Percentiles rank a stretch among this genome's conserved stretches.
These are phyloP conservation scores for Neurospora crassa DNA, from an alignment of 2,329 filamentous ascomycete species.

Conservation along the genomic window DNA sequence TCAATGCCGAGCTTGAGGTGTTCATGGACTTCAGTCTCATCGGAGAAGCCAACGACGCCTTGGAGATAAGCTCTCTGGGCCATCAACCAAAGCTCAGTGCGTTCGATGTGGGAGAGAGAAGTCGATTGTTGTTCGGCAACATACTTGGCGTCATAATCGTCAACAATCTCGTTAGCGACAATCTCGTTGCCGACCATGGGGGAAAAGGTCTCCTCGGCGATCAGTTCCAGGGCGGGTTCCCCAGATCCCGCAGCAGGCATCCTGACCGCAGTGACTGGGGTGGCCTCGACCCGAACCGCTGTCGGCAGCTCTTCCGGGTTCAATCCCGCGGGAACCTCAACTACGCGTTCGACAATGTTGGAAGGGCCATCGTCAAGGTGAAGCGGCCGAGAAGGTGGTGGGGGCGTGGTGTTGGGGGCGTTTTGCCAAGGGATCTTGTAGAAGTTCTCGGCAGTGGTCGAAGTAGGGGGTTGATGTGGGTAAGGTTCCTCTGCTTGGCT, in stretches of 20 bases:
- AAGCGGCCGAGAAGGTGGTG: slow-evolving; percentile 27
- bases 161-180: slow-evolving; percentile 52
- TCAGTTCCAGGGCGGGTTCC: slow-evolving; percentile 17
- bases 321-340: slow-evolving; percentile 47
- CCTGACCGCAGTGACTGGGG: slow-evolving; percentile 25
- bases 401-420: slow-evolving; percentile 25
- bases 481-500: slow-evolving; percentile 38
- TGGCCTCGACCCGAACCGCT: slow-evolving; percentile 33
- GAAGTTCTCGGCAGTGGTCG: slow-evolving; percentile 84
- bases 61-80: slow-evolving; percentile 72
- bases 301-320: slow-evolving; percentile 57
- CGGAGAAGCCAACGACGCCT: slow-evolving; percentile 47
- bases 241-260: slow-evolving; percentile 19
- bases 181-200: slow-evolving; percentile 44
- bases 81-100: slow-evolving; percentile 77
- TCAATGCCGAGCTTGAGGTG: slow-evolving; percentile 3
- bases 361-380: slow-evolving; percentile 37
- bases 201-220: slow-evolving; percentile 26
- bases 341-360: slow-evolving; percentile 47
- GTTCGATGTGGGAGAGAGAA: slow-evolving; percentile 66
- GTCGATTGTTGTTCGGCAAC: slow-evolving; percentile 61
- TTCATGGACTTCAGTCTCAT: slow-evolving; percentile 29
- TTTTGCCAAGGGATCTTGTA: slow-evolving; percentile 73
- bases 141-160: slow-evolving; percentile 68
- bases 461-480: slow-evolving; percentile 54